These are phyloP conservation scores for Pythium utonaiense DNA, from an alignment of 352 stramenopile species.

Conservation along the genomic window DNA sequence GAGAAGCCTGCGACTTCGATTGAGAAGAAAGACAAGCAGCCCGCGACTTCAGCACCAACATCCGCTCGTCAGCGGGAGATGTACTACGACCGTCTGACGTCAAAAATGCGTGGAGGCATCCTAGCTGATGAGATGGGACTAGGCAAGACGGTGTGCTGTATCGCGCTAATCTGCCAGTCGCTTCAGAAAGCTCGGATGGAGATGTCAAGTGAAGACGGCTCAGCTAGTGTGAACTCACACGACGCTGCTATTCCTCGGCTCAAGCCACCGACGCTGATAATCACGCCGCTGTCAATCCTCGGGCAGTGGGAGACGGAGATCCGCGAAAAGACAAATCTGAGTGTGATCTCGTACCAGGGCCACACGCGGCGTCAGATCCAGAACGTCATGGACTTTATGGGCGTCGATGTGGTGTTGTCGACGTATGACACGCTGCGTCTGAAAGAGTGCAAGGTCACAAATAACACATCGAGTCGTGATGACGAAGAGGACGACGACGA, in stretches of 20 bases:
- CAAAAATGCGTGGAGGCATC: conserved; percentile 61
- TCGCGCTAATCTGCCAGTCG: conserved; percentile 74
- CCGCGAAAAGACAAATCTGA: conserved; percentile 71
- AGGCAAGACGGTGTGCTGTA: conserved; percentile 88
- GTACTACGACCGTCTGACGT: conserved; percentile 23
- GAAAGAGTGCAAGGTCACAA: conserved; percentile 60
- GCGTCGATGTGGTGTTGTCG: conserved; percentile 70
- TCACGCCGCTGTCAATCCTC: conserved; percentile 84
- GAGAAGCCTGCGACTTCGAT: conserved; percentile 22
- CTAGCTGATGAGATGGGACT: conserved; percentile 88
- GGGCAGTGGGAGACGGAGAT: conserved; percentile 84
- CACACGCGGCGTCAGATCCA: conserved; percentile 56
- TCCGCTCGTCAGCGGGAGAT: conserved; percentile 23
- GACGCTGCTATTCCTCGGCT: conserved; percentile 30
- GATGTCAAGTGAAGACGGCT: conserved; percentile 11
- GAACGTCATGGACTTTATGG: conserved; percentile 72
- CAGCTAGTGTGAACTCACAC: neutral
- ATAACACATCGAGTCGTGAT: neutral
- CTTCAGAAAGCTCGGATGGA: conserved; percentile 42
- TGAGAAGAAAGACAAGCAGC: conserved; percentile 25
- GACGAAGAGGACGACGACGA: conserved; percentile 22
- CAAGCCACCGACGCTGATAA: conserved; percentile 64
- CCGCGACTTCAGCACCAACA: conserved; percentile 11
- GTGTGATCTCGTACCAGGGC: conserved; percentile 74
- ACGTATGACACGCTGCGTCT: conserved; percentile 79